Evolutionary conservation across 495 filamentous ascomycete genomes (phyloP).

Genomic region (Hypoxylon intermedium): DNA sequence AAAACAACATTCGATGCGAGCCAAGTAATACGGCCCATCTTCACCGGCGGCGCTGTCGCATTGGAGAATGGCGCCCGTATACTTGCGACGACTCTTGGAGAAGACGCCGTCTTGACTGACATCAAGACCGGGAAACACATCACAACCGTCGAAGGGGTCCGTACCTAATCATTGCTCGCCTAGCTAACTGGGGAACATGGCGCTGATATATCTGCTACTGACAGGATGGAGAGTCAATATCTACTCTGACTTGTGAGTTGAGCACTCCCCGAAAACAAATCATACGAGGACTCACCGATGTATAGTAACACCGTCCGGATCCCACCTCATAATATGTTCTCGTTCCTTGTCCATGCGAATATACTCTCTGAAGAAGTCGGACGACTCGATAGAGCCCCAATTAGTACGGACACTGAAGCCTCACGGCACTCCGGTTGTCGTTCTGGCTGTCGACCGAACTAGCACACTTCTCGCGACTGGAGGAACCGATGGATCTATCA

Average conservation of each 20-base stretch:
- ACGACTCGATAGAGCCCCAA: constrained; percentile 64
- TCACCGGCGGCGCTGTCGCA: constrained; percentile 87
- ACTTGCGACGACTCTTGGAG: constrained; percentile 83
- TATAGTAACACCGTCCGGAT: constrained; percentile 82
- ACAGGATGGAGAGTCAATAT: constrained; percentile 92
- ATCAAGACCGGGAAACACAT: constrained; percentile 82
- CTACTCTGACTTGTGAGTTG: constrained; percentile 76
- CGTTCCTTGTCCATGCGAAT: constrained; percentile 93
- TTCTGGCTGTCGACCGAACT: constrained; percentile 80
- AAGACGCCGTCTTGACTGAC: constrained; percentile 88
- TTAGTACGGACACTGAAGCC: constrained; percentile 84
- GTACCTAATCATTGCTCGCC: constrained; percentile 37
- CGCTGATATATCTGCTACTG: neutral
- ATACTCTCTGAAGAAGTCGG: constrained; percentile 69
- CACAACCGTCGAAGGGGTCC: constrained; percentile 85
- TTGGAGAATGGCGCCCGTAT: constrained; percentile 82
- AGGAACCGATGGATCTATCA: constrained; percentile 87
- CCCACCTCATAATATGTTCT: constrained; percentile 88
- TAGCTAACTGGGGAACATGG: neutral
- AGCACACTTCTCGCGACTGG: constrained; percentile 91
- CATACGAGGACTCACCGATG: constrained; percentile 15
- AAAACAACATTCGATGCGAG: constrained; percentile 87
- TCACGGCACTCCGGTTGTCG: constrained; percentile 87
- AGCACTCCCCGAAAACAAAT: neutral
- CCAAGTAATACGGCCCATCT: constrained; percentile 87